These are phyloP conservation scores for Friedmanniomyces endolithicus DNA, from an alignment of 495 filamentous ascomycete species.

Conservation along the genomic window DNA sequence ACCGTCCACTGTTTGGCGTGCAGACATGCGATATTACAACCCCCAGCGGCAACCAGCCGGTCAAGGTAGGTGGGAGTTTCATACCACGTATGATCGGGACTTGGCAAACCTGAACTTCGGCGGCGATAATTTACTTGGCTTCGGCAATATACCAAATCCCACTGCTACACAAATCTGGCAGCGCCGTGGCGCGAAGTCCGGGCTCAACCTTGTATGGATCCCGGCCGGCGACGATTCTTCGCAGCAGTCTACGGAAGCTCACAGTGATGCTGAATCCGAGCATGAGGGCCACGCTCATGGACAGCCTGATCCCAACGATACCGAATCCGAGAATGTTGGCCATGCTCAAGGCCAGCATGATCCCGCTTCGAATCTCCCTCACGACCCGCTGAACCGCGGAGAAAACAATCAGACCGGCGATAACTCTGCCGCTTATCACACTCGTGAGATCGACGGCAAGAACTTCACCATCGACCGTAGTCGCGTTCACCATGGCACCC, in stretches of 20 bases:
- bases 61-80: neutral
- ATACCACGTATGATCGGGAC: neutral
- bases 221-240: neutral
- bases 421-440: conserved; percentile 2
- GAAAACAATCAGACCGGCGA: conserved; percentile 9
- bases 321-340: neutral
- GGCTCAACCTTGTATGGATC: conserved; percentile 4
- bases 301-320: too few relatives aligned
- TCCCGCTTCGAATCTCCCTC: neutral
- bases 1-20: neutral
- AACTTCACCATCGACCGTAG: conserved; percentile 2
- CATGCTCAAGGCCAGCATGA: neutral
- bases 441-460: neutral
- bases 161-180: neutral
- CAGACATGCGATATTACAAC: neutral
- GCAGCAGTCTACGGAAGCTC: too few relatives aligned
- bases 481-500: neutral
- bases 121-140: neutral
- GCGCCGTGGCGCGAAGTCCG: neutral
- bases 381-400: conserved; percentile 6
- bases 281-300: too few relatives aligned
- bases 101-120: conserved; percentile 1
- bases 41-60: neutral
- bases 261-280: too few relatives aligned
- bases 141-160: neutral